These are phyloP conservation scores for Podospora appendiculata DNA, from an alignment of 495 filamentous ascomycete genomes.

Conservation along the genomic window DNA sequence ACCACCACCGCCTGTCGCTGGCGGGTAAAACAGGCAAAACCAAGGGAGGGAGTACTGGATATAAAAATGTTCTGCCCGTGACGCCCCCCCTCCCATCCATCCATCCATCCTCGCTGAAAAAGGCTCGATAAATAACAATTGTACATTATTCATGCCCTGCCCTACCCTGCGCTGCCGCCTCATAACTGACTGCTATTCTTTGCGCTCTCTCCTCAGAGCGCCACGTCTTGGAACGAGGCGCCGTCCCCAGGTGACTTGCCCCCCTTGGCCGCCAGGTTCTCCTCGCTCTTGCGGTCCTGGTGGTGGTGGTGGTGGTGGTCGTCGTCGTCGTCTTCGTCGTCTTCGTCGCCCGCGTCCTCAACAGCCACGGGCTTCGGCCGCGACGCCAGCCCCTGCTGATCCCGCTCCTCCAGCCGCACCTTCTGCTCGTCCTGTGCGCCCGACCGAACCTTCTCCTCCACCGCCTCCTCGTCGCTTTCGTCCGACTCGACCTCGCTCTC, in stretches of 20 bases:
- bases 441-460: conserved; percentile 18
- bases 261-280: conserved; percentile 13
- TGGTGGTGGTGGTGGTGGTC: background rate
- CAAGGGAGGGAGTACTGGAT: too few relatives aligned
- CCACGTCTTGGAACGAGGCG: conserved; percentile 47
- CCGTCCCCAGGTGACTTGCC: conserved; percentile 35
- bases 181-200: too few relatives aligned
- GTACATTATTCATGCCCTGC: too few relatives aligned
- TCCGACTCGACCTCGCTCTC: conserved; percentile 13
- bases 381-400: conserved; percentile 40
- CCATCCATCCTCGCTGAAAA: too few relatives aligned
- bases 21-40: too few relatives aligned
- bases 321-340: conserved; percentile 11
- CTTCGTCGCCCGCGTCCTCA: conserved; percentile 30
- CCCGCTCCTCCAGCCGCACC: conserved; percentile 43
- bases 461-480: conserved; percentile 15
- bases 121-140: too few relatives aligned
- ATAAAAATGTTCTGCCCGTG: too few relatives aligned
- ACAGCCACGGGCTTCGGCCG: conserved; percentile 26
- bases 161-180: too few relatives aligned
- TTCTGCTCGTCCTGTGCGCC: conserved; percentile 45
- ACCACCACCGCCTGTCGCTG: too few relatives aligned
- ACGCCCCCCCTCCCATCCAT: too few relatives aligned
- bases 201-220: conserved; percentile 24
- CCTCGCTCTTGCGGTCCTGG: too few relatives aligned